Evolutionary conservation across 345 rosid genomes (phyloP), one percentile per base, ranked within the genome.

Genomic region (Syzygium aromaticum): DNA sequence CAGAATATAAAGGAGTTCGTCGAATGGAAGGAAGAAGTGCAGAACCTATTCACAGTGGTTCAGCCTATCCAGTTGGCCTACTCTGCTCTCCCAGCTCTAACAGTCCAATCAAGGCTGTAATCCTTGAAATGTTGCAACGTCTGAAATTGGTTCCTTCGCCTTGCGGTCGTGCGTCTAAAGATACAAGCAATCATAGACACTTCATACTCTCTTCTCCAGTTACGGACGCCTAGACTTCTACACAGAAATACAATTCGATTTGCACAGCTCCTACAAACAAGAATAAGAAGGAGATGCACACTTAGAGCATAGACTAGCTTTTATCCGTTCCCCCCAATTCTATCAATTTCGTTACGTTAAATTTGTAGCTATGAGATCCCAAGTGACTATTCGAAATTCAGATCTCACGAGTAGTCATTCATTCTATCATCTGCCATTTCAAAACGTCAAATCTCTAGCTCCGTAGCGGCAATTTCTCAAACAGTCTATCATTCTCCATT

Each of bases 121-220:
- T 67, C 23, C 78, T 67, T 17, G 46, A 33, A 30, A 67, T 21
- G 46, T 67, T 30, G 8, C 78, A 5, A 10, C 3, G 22, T 30
- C 46, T 30, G 11, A 30, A 33, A 21, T 17, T 33, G 78, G 78
- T 67, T 3, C 5, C 40, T 30, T 30, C 77, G 30, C 38, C 43
- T 30, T 30, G 43, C 16, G 33, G 43, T 16, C 16, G 21, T 33
- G 40, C 22, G 0, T 3, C 11, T 28, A 3, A 19, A n/a, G 73
- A 14, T 28, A 64, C 77, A 28, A 28, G 77, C 77, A 7, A 63
- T 28, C 77, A 28, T 28, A 3, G 15, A 13, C 38, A 28, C 77
- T n/a, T 0, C 28, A 63, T 0, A 16, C 21, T 63, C 11, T 63
- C 77, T n/a, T 3, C 30, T 0, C 19, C 0, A 21, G 28, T 63